Percentiles rank a stretch among this genome's conserved stretches.
Conservation (phyloP, 2,329 filamentous ascomycete genomes). For the Xylaria sp. region DNA sequence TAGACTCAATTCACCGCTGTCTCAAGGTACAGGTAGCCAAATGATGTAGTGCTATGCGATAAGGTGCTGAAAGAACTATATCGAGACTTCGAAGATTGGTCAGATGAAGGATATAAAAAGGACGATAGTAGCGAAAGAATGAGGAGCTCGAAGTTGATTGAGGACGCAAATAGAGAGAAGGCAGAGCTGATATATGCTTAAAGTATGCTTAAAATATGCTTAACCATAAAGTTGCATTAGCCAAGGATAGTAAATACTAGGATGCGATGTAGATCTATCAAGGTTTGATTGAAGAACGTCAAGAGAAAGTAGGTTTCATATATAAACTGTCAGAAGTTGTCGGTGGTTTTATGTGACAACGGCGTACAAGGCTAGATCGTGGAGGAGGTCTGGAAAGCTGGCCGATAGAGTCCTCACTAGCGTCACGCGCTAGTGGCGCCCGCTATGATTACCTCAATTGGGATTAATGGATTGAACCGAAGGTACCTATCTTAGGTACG, state of each 20-base stretch:
- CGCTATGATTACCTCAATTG: conserved; percentile 25
- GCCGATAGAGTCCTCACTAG: conserved; percentile 31
- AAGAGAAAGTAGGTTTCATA: conserved; percentile 17
- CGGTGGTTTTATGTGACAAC: conserved; percentile 27
- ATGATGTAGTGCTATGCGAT: neutral
- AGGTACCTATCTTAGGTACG: conserved; percentile 3
- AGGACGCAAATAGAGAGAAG: neutral
- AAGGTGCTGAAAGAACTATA: neutral
- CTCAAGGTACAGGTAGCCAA: neutral
- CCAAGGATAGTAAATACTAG: conserved; percentile 1
- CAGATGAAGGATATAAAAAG: neutral
- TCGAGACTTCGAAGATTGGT: neutral
- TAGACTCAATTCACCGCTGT: conserved; percentile 5
- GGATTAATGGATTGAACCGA: conserved; percentile 12
- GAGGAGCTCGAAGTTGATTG: neutral
- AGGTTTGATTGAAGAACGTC: neutral
- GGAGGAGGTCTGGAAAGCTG: conserved; percentile 26
- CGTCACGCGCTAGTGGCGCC: conserved; percentile 30
- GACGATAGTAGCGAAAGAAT: neutral
- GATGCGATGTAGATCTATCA: neutral
- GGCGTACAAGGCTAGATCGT: conserved; percentile 30
- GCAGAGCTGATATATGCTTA: neutral
- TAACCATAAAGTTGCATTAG: conserved; percentile 12
- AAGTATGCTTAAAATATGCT: conserved; percentile 4
- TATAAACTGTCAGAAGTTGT: neutral